These are phyloP conservation scores for Ceriops tagal DNA, from an alignment of 345 rosid genomes.

Conservation along the genomic window DNA sequence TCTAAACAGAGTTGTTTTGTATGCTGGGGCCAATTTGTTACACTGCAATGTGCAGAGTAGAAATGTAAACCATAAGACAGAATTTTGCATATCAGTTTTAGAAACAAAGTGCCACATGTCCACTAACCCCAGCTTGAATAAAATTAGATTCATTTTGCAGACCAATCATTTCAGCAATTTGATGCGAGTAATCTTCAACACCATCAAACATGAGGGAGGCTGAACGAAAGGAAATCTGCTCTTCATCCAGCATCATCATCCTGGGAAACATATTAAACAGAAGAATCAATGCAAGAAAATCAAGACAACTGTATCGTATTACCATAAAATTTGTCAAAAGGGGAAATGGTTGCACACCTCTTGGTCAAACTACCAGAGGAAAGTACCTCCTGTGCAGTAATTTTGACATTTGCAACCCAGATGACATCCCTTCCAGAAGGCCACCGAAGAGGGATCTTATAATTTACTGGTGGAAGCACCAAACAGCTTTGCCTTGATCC, in stretches of 20 bases:
- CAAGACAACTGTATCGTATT: background rate
- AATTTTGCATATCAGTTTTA: too few relatives aligned
- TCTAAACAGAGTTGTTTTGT: background rate
- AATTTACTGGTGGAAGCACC: constrained; percentile 64
- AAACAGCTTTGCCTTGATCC: constrained; percentile 58
- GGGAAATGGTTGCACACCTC: constrained; percentile 45
- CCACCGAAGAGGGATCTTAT: constrained; percentile 93
- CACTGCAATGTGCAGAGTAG: too few relatives aligned
- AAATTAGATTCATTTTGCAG: constrained; percentile 77
- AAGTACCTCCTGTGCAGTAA: constrained; percentile 87
- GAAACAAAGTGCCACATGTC: background rate
- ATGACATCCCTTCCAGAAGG: constrained; percentile 92
- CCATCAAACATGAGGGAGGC: constrained; percentile 85
- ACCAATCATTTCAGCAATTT: constrained; percentile 96
- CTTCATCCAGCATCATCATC: constrained; percentile 98
- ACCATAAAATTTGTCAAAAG: background rate
- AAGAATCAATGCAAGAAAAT: constrained; percentile 8
- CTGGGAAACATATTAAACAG: constrained; percentile 36
- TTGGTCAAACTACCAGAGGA: constrained; percentile 94
- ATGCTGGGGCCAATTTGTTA: too few relatives aligned
- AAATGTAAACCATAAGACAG: too few relatives aligned
- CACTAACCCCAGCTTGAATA: constrained; percentile 83
- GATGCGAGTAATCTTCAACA: constrained; percentile 96
- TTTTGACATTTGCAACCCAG: constrained; percentile 83
- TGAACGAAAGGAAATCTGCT: constrained; percentile 92